phyloP scores from a whole-genome alignment of 306 rosid species.

The Mimosa bimucronata region DNA sequence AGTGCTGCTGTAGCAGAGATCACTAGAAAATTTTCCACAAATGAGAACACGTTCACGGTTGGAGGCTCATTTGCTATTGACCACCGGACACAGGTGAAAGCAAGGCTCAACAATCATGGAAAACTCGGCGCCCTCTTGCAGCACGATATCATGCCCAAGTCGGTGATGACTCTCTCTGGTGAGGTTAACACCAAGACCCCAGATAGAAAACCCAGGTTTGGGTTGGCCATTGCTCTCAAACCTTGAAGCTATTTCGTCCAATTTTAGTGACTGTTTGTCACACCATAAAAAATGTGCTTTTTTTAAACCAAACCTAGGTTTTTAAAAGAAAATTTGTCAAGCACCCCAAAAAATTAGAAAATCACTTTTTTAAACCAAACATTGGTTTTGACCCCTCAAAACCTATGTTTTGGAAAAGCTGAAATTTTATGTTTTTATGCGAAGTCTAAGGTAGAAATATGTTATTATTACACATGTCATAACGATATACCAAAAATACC shows the following conservation, averaged over 20 bases:
- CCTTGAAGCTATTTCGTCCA: conserved; percentile 58
- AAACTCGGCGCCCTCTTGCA: conserved; percentile 83
- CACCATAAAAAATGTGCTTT: too few species aligned
- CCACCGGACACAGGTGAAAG: conserved; percentile 73
- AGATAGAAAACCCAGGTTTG: conserved; percentile 80
- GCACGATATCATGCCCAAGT: conserved; percentile 87
- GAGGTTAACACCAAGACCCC: conserved; percentile 87
- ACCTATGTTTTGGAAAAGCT: too few species aligned
- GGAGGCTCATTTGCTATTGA: conserved; percentile 85
- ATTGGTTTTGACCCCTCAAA: too few species aligned
- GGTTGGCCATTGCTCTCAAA: conserved; percentile 85
- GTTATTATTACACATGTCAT: too few species aligned
- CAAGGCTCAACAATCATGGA: conserved; percentile 84
- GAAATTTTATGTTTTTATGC: too few species aligned
- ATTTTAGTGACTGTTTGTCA: too few species aligned
- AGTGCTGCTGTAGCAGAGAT: conserved; percentile 81
- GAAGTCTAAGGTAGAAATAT: too few species aligned
- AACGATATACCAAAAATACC: too few species aligned
- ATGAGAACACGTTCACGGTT: conserved; percentile 83
- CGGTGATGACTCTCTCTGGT: conserved; percentile 78
- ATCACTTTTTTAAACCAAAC: too few species aligned
- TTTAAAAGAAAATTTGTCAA: too few species aligned
- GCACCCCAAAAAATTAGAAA: too few species aligned
- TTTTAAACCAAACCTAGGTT: too few species aligned
- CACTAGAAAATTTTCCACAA: conserved; percentile 75